Evolutionary conservation across 257 asterid species (phyloP).

Genomic region (Anisodus acutangulus): DNA sequence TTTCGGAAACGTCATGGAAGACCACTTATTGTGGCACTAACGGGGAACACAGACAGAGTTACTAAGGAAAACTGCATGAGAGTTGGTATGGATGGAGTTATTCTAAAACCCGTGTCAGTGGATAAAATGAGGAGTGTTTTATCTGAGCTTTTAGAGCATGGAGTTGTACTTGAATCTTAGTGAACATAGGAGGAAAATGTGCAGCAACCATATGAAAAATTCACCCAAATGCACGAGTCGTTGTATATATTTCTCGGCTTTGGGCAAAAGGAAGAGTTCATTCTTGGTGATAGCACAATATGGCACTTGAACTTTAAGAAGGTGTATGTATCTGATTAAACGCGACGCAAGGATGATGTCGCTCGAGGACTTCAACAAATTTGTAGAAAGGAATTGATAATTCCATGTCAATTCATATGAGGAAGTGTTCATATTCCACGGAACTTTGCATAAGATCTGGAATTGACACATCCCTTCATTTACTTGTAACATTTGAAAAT

Average conservation of each 20-base stretch:
- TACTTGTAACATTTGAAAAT: background rate
- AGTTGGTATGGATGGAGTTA: constrained; percentile 81
- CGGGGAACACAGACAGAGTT: constrained; percentile 65
- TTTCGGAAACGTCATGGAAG: constrained; percentile 60
- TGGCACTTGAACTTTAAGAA: background rate
- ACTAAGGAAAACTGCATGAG: constrained; percentile 76
- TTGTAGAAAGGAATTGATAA: constrained; percentile 3
- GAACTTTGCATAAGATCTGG: background rate
- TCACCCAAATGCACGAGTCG: constrained; percentile 13
- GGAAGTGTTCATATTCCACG: constrained; percentile 15
- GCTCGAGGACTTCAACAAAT: constrained; percentile 21
- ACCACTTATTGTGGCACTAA: constrained; percentile 71
- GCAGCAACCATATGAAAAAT: constrained; percentile 11
- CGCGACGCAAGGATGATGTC: background rate
- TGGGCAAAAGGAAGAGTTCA: background rate
- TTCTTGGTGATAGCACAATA: background rate
- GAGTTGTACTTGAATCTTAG: constrained; percentile 57
- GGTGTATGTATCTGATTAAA: constrained; percentile 12
- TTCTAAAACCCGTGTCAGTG: constrained; percentile 81
- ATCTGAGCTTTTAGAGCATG: constrained; percentile 78
- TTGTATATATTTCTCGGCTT: constrained; percentile 23
- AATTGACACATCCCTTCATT: background rate
- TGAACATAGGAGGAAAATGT: constrained; percentile 14
- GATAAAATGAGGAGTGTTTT: constrained; percentile 87
- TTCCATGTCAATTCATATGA: background rate